Base-by-base conservation (phyloP, 2,329 filamentous ascomycete genomes). In the Arthrobotrys megalospora region DNA sequence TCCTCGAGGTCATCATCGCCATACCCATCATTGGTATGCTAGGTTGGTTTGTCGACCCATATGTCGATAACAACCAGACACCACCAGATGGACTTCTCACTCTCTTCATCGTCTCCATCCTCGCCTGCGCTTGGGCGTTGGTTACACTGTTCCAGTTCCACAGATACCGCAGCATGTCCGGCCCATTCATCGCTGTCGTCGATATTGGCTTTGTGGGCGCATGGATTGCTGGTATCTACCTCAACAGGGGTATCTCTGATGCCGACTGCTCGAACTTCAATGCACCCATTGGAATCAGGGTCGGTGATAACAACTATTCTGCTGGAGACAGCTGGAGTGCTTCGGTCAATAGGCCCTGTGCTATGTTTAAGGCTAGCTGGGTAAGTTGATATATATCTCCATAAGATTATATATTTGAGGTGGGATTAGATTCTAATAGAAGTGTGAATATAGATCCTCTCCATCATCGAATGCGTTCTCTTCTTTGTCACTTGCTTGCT, bases 301-400 rank as follows among this genome's bases (percentile, higher is more conserved):
- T 94, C 50, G 91, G 91, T 11, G 86, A 88, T 11, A 89, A 93
- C 79, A 88, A 89, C 34, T 86, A 85, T 80, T 89, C 89, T 50
- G 86, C 85, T 34, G 84, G 88, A 41, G 87, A 87, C 58, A 85
- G 85, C 64, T 87, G 89, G 75, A 84, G 87, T 48, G 83, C 90
- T 47, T 84, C 88, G 66, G 84, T 90, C 43, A 88, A 93, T 84
- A 95, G 95, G 87, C 89, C 90, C 4, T 98, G 95, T 85, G 89
- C 91, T 62, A 96, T 97, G 93, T 89, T 97, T 83, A 98, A 97
- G 88, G 92, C 94, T 0, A 88, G 87, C 81, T 98, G 93, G 85
- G 95, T 93, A 65, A 38, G 58, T 1, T 91, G 97, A 81, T 93
- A 7, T n/a, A 34, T 32, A 12, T 11, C 6, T 14, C 1, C 16